A percentile compares a stretch with the other conserved stretches of the same genome.
These are phyloP conservation scores for Fusarium verticillioides DNA, from an alignment of 2,329 filamentous ascomycete genomes.

Conservation along the genomic window DNA sequence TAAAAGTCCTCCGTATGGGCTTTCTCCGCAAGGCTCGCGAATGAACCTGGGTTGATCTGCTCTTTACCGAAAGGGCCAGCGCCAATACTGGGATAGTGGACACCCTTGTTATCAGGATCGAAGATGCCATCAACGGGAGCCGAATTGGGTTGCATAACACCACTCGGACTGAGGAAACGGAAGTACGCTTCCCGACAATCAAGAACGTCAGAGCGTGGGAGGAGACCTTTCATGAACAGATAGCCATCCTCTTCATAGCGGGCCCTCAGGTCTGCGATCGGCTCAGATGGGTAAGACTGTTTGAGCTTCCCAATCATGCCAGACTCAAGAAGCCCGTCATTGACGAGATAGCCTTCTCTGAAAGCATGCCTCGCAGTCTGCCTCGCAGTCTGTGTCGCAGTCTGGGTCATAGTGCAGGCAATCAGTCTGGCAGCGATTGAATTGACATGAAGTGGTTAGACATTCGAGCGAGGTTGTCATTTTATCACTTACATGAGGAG, in stretches of 20 bases:
- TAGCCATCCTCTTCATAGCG: slow-evolving; percentile 12
- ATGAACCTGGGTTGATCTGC: slow-evolving; percentile 9
- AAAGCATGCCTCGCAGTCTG: not conserved
- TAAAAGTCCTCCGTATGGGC: slow-evolving; percentile 26
- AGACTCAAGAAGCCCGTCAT: not conserved
- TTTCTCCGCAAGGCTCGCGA: slow-evolving; percentile 17
- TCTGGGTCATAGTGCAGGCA: not conserved
- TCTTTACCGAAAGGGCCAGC: not conserved
- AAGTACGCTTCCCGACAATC: slow-evolving; percentile 19
- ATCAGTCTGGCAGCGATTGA: not conserved
- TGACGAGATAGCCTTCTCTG: not conserved
- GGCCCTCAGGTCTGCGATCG: not conserved
- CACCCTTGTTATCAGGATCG: not conserved
- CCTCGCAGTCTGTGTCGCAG: not conserved
- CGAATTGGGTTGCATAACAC: not conserved
- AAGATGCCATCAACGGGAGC: slow-evolving; percentile 22
- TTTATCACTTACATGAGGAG: not conserved
- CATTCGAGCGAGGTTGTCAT: not conserved
- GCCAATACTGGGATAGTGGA: slow-evolving; percentile 21
- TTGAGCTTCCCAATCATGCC: slow-evolving; percentile 4
- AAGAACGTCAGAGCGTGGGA: slow-evolving; percentile 15
- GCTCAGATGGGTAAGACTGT: slow-evolving; percentile 1
- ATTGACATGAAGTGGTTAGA: not conserved
- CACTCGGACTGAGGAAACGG: slow-evolving; percentile 11
- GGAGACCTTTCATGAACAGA: slow-evolving; percentile 16